Conservation (phyloP, 257 asterid genomes). For the Petrea volubilis region DNA sequence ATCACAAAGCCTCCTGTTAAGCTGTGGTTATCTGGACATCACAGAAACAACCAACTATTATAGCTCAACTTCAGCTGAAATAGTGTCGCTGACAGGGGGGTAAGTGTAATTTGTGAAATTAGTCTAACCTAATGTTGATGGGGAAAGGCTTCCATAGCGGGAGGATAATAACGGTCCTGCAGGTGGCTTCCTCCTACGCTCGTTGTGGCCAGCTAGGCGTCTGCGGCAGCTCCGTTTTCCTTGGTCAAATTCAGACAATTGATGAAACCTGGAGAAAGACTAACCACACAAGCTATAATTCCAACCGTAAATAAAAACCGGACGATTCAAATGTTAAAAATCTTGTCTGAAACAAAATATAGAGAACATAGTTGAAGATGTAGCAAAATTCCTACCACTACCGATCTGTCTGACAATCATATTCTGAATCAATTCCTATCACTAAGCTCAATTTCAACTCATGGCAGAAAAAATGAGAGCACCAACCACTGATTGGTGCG, state of each 20-base stretch:
- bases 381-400: not conserved
- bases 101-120: not conserved
- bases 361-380: not conserved
- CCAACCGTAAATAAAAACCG: not conserved
- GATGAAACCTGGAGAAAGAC: slow-evolving; percentile 71
- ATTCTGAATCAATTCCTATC: not conserved
- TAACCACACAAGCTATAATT: slow-evolving; percentile 19
- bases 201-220: slow-evolving; percentile 88
- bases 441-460: not conserved
- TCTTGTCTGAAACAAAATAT: not conserved
- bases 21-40: slow-evolving; percentile 51
- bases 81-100: too few relatives aligned
- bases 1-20: slow-evolving; percentile 61
- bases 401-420: not conserved
- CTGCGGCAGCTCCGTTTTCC: slow-evolving; percentile 89
- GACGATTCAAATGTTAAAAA: not conserved
- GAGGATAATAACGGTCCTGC: slow-evolving; percentile 55
- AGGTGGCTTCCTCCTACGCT: slow-evolving; percentile 83
- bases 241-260: slow-evolving; percentile 79
- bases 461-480: not conserved
- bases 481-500: too few relatives aligned
- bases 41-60: not conserved
- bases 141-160: slow-evolving; percentile 39
- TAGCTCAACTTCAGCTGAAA: too few relatives aligned
- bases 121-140: slow-evolving; percentile 45